phyloP scores from a whole-genome alignment of 208 protist genomes.

The Wallacemonas sp. region DNA sequence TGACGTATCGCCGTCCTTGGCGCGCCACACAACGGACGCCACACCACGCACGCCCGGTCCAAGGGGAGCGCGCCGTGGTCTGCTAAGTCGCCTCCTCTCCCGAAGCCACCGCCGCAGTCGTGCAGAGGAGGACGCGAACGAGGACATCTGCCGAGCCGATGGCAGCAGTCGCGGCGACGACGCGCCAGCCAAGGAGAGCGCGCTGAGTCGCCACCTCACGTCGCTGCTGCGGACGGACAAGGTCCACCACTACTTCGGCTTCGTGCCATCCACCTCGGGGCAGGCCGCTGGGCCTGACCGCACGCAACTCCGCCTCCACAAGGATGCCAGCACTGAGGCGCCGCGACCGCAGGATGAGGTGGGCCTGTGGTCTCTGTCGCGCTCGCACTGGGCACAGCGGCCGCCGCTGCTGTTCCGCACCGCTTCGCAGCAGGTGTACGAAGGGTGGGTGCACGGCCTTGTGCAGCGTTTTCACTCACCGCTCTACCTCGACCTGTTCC shows the following conservation, averaged over 20 bases:
- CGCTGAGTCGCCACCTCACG: background rate
- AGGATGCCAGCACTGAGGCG: constrained; percentile 6
- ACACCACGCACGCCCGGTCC: background rate
- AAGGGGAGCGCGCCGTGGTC: background rate
- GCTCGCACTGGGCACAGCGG: background rate
- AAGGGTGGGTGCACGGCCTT: constrained; percentile 48
- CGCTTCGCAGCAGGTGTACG: constrained; percentile 22
- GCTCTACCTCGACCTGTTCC: constrained; percentile 46
- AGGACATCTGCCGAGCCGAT: background rate
- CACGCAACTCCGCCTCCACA: background rate
- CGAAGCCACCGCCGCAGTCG: too few relatives aligned
- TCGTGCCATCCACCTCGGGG: constrained; percentile 9
- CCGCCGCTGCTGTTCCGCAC: constrained; percentile 47
- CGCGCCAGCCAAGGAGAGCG: too few relatives aligned
- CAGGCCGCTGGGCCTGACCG: too few relatives aligned
- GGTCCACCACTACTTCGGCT: constrained; percentile 25
- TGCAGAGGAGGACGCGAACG: background rate
- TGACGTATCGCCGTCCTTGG: too few relatives aligned
- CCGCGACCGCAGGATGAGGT: too few relatives aligned
- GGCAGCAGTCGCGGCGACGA: background rate
- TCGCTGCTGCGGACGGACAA: background rate
- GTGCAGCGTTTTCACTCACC: constrained; percentile 37
- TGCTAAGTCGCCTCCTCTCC: background rate
- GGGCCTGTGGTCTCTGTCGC: background rate
- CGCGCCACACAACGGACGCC: too few relatives aligned